Base-by-base conservation (phyloP, 768 basidiomycete genomes). In the Rhodotorula kratochvilovae region DNA sequence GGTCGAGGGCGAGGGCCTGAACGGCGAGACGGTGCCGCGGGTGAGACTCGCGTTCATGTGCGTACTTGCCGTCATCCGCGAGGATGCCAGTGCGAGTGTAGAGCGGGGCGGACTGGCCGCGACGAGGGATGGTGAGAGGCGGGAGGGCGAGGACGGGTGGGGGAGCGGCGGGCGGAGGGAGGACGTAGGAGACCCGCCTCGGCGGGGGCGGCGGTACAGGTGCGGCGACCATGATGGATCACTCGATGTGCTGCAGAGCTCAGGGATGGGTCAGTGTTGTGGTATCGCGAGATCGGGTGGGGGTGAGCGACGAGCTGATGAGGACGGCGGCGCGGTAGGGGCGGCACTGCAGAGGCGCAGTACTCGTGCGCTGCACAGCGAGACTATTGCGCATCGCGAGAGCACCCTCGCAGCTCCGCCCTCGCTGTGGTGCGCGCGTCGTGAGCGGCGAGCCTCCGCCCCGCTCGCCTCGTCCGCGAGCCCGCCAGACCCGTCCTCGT, bases 1-100 rank as follows among this genome's bases (percentile, higher is more conserved):
- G 48, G 63, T 78, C 78, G 61, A 78, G 62, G 3, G 75, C 78
- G 59, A 78, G 70, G 2, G 73, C 73, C 33, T 76, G 68, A 5
- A 78, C 74, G 35, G 75, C 67, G 43, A 78, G 73, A 1, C 72
- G 68, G 29, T 78, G 73, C 2, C 73, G 61, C 17, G 73, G 73
- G 29, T 74, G 73, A 3, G 58, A 57, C 25, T 61, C 65, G 33
- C 57, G 31, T 19, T 61, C 61, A 25, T 67, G 59, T 0, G 53
- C 51, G 36, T 58, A 67, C 61, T 72, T 64, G 63, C 55, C 33
- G 25, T 31, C 10, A 3, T 61, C 63, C 29, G 61, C 54, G 4
- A 25, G 5, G 3, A 43, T 25, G 29, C 61, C 50, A n/a, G 58
- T 56, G 39, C 63, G 39, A 36, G 62, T 62, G 62, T 54, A 70